Percentiles rank a stretch among this genome's conserved stretches.
Conservation (phyloP, 495 filamentous ascomycete species). For the Penicillium crystallinum region DNA sequence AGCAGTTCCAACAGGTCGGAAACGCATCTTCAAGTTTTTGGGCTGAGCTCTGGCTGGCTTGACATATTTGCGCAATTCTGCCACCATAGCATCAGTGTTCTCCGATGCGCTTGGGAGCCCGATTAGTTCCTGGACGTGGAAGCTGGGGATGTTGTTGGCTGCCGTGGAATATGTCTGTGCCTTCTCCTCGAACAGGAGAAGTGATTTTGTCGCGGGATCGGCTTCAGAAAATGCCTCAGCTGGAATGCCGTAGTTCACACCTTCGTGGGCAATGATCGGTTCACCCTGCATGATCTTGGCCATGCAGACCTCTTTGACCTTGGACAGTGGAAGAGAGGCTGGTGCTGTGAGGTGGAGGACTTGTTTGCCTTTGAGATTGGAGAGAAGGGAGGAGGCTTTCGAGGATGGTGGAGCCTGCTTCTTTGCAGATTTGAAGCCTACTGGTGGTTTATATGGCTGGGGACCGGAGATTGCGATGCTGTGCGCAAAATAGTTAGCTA, state of each 20-base stretch:
- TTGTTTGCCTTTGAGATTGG: slow-evolving; percentile 41
- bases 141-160: slow-evolving; percentile 34
- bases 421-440: slow-evolving; percentile 38
- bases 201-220: slow-evolving; percentile 26
- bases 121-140: slow-evolving; percentile 44
- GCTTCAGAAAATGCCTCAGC: slow-evolving; percentile 34
- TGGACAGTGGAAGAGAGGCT: slow-evolving; percentile 37
- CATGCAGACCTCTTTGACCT: slow-evolving; percentile 40
- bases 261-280: slow-evolving; percentile 36
- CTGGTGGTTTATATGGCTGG: slow-evolving; percentile 37
- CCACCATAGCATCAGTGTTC: slow-evolving; percentile 26
- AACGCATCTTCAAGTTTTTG: slow-evolving; percentile 57
- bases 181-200: slow-evolving; percentile 34
- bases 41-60: slow-evolving; percentile 49
- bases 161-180: slow-evolving; percentile 30
- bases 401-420: slow-evolving; percentile 32
- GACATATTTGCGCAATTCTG: slow-evolving; percentile 33
- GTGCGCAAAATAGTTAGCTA: background rate
- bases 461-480: slow-evolving; percentile 22
- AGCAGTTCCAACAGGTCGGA: slow-evolving; percentile 49
- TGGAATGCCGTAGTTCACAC: slow-evolving; percentile 43
- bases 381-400: slow-evolving; percentile 32
- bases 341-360: slow-evolving; percentile 43
- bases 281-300: slow-evolving; percentile 38
- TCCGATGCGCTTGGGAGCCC: slow-evolving; percentile 29